A percentile compares a stretch with the other conserved stretches of the same genome.
These are phyloP conservation scores for Setaria viridis DNA, from an alignment of 202 grass and related monocot genomes.

Conservation along the genomic window DNA sequence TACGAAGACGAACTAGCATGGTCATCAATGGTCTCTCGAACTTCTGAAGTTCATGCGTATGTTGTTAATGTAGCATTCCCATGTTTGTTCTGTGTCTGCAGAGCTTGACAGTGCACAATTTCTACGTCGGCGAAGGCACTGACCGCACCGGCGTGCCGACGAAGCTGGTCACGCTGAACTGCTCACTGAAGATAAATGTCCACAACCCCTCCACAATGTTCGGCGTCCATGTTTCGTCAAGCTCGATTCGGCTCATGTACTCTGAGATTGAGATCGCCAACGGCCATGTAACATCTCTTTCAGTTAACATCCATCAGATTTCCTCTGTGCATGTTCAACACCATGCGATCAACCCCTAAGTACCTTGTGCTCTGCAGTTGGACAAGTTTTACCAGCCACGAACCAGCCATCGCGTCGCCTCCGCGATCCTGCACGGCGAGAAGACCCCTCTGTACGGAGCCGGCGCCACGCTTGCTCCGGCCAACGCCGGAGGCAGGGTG, in stretches of 20 bases:
- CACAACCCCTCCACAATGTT: slow-evolving; percentile 82
- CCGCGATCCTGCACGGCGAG: slow-evolving; percentile 62
- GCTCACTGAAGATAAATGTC: slow-evolving; percentile 68
- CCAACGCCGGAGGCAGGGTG: slow-evolving; percentile 44
- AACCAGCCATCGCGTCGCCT: slow-evolving; percentile 50
- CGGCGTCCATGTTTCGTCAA: slow-evolving; percentile 81
- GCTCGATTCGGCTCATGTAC: slow-evolving; percentile 62
- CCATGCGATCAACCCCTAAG: too few species aligned
- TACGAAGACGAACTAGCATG: too few species aligned
- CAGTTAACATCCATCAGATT: background rate
- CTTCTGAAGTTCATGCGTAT: background rate
- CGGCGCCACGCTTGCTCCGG: slow-evolving; percentile 57
- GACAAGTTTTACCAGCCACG: slow-evolving; percentile 77
- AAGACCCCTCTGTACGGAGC: slow-evolving; percentile 88
- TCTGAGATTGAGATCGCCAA: slow-evolving; percentile 74
- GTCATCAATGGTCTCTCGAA: background rate
- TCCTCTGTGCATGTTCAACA: background rate
- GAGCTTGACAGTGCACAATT: slow-evolving; percentile 79
- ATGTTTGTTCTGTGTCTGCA: slow-evolving; percentile 23
- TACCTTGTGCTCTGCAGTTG: slow-evolving; percentile 43
- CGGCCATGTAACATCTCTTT: slow-evolving; percentile 55
- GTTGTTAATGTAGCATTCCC: background rate
- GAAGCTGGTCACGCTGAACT: slow-evolving; percentile 77
- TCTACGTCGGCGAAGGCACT: slow-evolving; percentile 77
- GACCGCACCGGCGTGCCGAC: slow-evolving; percentile 85